Base-by-base conservation (phyloP, 495 filamentous ascomycete species). In the Chaetomium fimeti region DNA sequence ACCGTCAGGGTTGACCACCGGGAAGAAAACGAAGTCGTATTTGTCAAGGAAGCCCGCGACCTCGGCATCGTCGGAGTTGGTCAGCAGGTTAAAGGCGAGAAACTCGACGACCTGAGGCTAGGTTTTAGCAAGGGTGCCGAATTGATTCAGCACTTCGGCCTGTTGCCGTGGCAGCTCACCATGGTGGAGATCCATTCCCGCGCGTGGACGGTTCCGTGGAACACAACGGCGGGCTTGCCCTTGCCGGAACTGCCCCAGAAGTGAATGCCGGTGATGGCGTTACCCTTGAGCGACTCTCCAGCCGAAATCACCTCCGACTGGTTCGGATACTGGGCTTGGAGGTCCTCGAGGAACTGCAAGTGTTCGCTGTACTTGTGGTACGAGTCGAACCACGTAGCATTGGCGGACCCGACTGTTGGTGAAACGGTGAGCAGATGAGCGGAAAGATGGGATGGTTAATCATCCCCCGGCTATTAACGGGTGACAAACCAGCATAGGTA, bases 11-110 rank as follows among this genome's bases (percentile, higher is more conserved):
- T 88, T 88, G 55, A 87, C 84, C 36, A 87, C 66, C 0, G 86
- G 86, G 58, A 88, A 73, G 67, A 88, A 80, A 75, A 85, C 85
- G 62, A 84, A 87, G 74, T 88, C 86, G 65, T 84, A 87, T 43
- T 81, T 84, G 75, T 87, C 79, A 43, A 86, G 68, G 60, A 79
- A 77, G 42, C 71, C 61, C 66, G 75, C 77, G 47, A 81, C 70
- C 1, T 70, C 66, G 12, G 76, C 69, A 57, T 82, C 76, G 47
- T 73, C 60, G 63, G 85, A 85, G 36, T 76, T 70, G 15, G 67
- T 76, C 13, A 87, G 71, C 52, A 88, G 76, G 45, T 77, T 70
- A 71, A 84, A 86, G 11, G 82, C 75, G 27, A 86, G 71, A 71
- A 86, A 88, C 68, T 88, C 85, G 48, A 79, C 77, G 18, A 72